These are phyloP conservation scores for Ilex aquifolium DNA, from an alignment of 257 asterid genomes.

Conservation along the genomic window DNA sequence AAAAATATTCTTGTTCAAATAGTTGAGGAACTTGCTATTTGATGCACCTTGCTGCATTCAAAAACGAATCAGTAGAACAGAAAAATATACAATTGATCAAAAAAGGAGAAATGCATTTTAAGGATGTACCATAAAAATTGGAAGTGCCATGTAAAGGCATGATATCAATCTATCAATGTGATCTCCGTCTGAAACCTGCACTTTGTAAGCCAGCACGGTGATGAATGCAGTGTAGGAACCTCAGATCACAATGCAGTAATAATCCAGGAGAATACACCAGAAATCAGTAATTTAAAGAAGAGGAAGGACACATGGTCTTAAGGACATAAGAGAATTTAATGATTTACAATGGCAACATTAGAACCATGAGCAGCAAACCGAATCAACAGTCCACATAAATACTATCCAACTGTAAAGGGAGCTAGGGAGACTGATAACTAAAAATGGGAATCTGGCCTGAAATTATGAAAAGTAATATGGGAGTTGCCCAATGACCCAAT, in stretches of 20 bases:
- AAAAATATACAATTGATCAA: constrained; percentile 3
- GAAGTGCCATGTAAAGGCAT: constrained; percentile 81
- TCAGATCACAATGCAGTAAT: not conserved
- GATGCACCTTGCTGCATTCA: constrained; percentile 91
- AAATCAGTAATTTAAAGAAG: no score
- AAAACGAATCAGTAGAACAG: constrained; percentile 21
- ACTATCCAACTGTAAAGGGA: no score
- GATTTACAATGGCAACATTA: not conserved
- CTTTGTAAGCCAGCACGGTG: constrained; percentile 1
- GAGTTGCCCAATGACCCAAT: no score
- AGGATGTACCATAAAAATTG: constrained; percentile 69
- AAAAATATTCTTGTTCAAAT: constrained; percentile 75
- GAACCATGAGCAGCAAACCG: no score
- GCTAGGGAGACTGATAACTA: no score
- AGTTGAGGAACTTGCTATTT: constrained; percentile 75
- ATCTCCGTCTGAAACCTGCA: constrained; percentile 88
- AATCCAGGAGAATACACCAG: no score
- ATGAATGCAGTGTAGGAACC: not conserved
- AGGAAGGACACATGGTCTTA: no score
- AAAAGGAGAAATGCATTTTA: constrained; percentile 6
- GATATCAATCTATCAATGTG: constrained; percentile 79
- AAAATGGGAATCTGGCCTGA: no score
- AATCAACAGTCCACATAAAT: no score
- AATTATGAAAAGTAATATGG: no score
- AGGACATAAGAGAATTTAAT: no score